Evolutionary conservation across 768 basidiomycete genomes (phyloP), one percentile per base, ranked within the genome.

Genomic region (Coprinopsis sp.): DNA sequence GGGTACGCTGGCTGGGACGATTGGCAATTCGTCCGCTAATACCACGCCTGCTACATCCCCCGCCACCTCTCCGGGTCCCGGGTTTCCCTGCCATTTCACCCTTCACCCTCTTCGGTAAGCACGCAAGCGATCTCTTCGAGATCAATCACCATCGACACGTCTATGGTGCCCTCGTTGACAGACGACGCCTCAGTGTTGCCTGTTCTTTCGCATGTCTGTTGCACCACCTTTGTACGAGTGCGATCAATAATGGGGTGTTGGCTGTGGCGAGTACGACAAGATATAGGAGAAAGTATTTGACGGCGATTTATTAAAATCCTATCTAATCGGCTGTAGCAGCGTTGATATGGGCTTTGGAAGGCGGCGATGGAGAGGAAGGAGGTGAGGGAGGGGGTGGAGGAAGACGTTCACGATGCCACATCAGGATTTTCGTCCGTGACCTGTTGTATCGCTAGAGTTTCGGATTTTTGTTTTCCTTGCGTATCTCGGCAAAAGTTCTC

Each of bases 211-310:
- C 94, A 97, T 68, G 91, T 91, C 30, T 97, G 19, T 70, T 98
- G 53, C 92, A 96, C 57, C 94, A 98, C 65, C 66, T 98, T 57
- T 90, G 90, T 51, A 96, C 94, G 51, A 95, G 91, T 58, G 93
- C 94, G 42, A 98, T 98, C 51, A 76, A 82, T 64, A 93, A 93
- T 62, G 93, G 91, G 6, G 91, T 95, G 37, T 65, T 97, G 39
- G 93, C 92, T 30, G 92, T 97, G 4, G 93, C 84, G 22, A 91
- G 82, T 50, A 98, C 94, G 47, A 92, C 85, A 40, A 72, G 94
- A 60, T 97, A 96, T 70, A 73, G 82, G 66, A 81, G 87, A 71
- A 98, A 95, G 87, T 91, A 85, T 71, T 77, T 91, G 64, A 89
- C 89, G 37, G 90, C 86, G 40, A 79, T 91, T 59, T 91, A 64